These are phyloP conservation scores for Calonectria pteridis DNA, from an alignment of 2,329 filamentous ascomycete species.

Conservation along the genomic window DNA sequence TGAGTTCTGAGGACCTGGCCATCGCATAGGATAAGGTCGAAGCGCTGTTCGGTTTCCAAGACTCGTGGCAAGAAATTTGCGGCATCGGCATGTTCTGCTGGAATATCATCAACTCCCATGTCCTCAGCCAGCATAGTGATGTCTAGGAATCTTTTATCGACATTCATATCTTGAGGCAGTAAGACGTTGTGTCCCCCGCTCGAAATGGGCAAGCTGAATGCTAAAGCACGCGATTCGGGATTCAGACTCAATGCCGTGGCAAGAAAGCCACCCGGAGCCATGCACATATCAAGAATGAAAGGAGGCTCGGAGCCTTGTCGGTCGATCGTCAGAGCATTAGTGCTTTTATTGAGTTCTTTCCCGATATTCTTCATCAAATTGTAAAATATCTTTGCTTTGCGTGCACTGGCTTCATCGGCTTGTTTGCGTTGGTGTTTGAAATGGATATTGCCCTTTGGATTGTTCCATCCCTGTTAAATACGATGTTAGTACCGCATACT, in stretches of 20 bases:
- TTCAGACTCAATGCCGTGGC: constrained; percentile 51
- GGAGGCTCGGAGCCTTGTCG: neutral
- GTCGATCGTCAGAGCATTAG: constrained; percentile 47
- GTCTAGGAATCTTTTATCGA: constrained; percentile 51
- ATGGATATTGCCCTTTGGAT: constrained; percentile 54
- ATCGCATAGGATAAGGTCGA: constrained; percentile 61
- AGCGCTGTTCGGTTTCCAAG: constrained; percentile 34
- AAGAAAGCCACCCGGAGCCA: constrained; percentile 68
- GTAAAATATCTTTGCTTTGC: constrained; percentile 50
- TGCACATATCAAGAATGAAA: constrained; percentile 65
- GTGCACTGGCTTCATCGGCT: constrained; percentile 50
- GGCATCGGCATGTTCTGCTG: constrained; percentile 37
- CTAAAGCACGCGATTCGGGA: constrained; percentile 46
- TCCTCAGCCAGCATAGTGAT: constrained; percentile 65
- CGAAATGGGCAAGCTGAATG: constrained; percentile 55
- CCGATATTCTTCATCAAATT: constrained; percentile 58
- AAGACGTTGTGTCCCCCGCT: constrained; percentile 57
- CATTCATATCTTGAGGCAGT: constrained; percentile 31
- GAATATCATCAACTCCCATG: constrained; percentile 53
- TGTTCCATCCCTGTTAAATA: constrained; percentile 57
- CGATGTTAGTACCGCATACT: neutral
- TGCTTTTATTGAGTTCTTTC: constrained; percentile 53
- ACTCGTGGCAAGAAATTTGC: constrained; percentile 35
- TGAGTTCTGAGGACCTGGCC: constrained; percentile 60
- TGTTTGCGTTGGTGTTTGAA: constrained; percentile 55